Evolutionary conservation across 129 eudicot genomes (phyloP).

Genomic region (Flaveria brownii): DNA sequence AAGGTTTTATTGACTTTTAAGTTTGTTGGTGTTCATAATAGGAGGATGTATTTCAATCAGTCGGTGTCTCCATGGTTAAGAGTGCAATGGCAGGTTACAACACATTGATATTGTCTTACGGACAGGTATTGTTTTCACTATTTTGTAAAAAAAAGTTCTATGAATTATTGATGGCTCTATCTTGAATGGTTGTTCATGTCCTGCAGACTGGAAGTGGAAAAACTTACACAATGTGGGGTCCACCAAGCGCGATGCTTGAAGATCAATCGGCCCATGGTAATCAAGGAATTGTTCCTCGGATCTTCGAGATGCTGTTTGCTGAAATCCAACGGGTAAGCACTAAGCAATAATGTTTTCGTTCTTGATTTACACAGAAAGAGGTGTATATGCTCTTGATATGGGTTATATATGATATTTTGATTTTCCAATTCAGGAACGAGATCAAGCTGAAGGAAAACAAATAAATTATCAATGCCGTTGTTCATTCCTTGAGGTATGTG

Average conservation of each 20-base stretch:
- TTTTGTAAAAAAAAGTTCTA: neutral
- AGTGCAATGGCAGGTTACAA: conserved; percentile 92
- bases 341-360: conserved; percentile 16
- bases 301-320: conserved; percentile 75
- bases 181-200: conserved; percentile 18
- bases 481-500: conserved; percentile 89
- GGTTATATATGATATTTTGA: conserved; percentile 9
- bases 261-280: conserved; percentile 49
- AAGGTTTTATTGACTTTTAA: neutral
- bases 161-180: conserved; percentile 5
- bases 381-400: neutral
- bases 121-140: conserved; percentile 55
- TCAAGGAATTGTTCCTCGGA: conserved; percentile 91
- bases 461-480: conserved; percentile 88
- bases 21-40: conserved; percentile 32
- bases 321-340: conserved; percentile 71
- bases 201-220: conserved; percentile 94
- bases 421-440: conserved; percentile 52
- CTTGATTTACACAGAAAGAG: conserved; percentile 11
- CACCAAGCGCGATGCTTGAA: conserved; percentile 93
- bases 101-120: conserved; percentile 79
- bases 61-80: conserved; percentile 81
- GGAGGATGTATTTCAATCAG: conserved; percentile 78
- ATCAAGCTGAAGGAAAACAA: conserved; percentile 60
- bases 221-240: conserved; percentile 98